These are phyloP conservation scores for Curvularia spicifera DNA, from an alignment of 2,329 filamentous ascomycete species.

Conservation along the genomic window DNA sequence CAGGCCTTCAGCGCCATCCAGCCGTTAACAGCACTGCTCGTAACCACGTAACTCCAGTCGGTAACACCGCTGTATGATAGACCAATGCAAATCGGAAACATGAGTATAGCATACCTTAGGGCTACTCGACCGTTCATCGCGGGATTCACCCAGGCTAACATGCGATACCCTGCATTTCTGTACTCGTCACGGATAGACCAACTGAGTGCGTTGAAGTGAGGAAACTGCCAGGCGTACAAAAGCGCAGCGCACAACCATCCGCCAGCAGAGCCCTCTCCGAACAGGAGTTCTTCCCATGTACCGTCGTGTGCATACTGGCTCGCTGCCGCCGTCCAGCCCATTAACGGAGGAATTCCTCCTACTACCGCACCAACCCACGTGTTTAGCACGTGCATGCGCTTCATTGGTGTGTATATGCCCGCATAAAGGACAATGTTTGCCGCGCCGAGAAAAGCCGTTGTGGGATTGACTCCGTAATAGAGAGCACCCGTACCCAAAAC, in stretches of 20 bases:
- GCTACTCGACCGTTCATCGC: slow-evolving; percentile 85
- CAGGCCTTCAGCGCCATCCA: slow-evolving; percentile 86
- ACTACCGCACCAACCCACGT: slow-evolving; percentile 96
- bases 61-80: slow-evolving; percentile 82
- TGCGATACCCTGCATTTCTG: slow-evolving; percentile 68
- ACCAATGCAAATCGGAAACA: slow-evolving; percentile 83
- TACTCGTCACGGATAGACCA: slow-evolving; percentile 92
- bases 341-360: slow-evolving; percentile 90
- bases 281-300: slow-evolving; percentile 77
- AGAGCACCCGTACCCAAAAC: slow-evolving; percentile 72
- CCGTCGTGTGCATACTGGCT: slow-evolving; percentile 73
- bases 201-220: slow-evolving; percentile 94
- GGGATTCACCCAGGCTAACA: slow-evolving; percentile 88
- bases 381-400: slow-evolving; percentile 83
- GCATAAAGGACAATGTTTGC: slow-evolving; percentile 90
- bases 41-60: slow-evolving; percentile 81
- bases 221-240: slow-evolving; percentile 96
- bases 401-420: slow-evolving; percentile 89
- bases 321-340: slow-evolving; percentile 97
- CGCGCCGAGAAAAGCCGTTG: slow-evolving; percentile 82
- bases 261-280: slow-evolving; percentile 72
- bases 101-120: slow-evolving; percentile 81
- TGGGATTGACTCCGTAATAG: slow-evolving; percentile 92
- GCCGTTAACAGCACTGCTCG: slow-evolving; percentile 79
- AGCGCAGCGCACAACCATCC: slow-evolving; percentile 88